Evolutionary conservation across 257 asterid genomes (phyloP).

Genomic region (Paulownia fortunei): DNA sequence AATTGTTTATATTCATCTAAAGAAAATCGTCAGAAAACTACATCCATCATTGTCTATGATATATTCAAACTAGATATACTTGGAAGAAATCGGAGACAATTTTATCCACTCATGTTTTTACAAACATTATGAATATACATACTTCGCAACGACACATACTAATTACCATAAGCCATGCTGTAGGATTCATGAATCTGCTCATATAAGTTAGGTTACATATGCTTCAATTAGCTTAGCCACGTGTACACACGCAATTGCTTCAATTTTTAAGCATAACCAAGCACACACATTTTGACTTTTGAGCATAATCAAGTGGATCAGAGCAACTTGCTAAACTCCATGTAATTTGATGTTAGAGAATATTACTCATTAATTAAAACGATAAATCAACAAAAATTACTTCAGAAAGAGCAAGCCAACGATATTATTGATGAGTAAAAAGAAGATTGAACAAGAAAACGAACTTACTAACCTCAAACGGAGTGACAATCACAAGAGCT

Average conservation of each 20-base stretch:
- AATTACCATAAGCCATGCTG: not conserved
- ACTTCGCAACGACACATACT: not conserved
- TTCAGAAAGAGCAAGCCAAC: not conserved
- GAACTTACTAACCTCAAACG: slow-evolving; percentile 76
- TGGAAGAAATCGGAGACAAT: not conserved
- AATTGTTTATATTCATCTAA: not conserved
- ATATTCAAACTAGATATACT: slow-evolving; percentile 7
- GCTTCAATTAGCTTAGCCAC: not conserved
- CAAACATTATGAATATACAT: not conserved
- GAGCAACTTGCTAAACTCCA: slow-evolving; percentile 4
- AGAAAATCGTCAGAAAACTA: not conserved
- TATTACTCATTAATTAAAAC: not conserved
- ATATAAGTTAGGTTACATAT: not conserved
- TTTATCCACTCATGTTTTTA: not conserved
- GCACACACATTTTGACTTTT: not conserved
- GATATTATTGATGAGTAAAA: not conserved
- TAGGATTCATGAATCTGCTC: slow-evolving; percentile 4
- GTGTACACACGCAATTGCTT: not conserved
- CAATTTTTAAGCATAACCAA: not conserved
- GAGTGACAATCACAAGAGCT: slow-evolving; percentile 94
- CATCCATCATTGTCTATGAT: not conserved
- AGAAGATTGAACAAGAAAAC: not conserved
- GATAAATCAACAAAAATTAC: not conserved
- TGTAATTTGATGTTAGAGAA: not conserved
- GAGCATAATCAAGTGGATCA: not conserved